Percentiles rank a stretch among this genome's conserved stretches.
phyloP scores from a whole-genome alignment of 2,329 filamentous ascomycete species.

The Sphaceloma murrayae region DNA sequence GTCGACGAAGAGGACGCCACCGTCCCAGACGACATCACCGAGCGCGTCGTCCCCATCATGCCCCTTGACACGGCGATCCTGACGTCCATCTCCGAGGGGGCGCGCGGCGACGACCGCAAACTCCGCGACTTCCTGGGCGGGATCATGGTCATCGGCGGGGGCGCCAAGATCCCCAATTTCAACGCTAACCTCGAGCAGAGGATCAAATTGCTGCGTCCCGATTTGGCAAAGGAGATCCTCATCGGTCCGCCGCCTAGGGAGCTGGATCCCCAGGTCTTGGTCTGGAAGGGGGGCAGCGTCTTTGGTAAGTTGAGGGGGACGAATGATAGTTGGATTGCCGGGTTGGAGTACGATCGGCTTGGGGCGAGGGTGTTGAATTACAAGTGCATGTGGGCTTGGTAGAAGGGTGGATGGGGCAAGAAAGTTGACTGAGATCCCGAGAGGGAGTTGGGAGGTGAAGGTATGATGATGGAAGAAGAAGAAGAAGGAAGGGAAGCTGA shows the following conservation, averaged over 20 bases:
- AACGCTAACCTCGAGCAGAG: constrained; percentile 74
- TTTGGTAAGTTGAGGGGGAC: constrained; percentile 78
- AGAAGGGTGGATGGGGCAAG: neutral
- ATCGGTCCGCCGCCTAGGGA: constrained; percentile 70
- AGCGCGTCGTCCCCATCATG: constrained; percentile 65
- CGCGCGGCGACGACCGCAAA: constrained; percentile 84
- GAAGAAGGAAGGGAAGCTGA: neutral
- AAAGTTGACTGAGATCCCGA: neutral
- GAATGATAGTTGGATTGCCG: constrained; percentile 91
- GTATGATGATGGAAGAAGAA: neutral
- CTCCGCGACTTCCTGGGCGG: constrained; percentile 79
- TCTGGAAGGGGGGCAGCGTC: constrained; percentile 95
- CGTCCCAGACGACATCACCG: constrained; percentile 39
- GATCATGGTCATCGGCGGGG: constrained; percentile 85
- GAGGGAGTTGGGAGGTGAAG: neutral
- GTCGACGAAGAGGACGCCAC: constrained; percentile 39
- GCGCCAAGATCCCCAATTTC: constrained; percentile 70
- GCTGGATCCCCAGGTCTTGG: constrained; percentile 92
- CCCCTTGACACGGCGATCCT: constrained; percentile 84
- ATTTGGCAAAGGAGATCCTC: constrained; percentile 57
- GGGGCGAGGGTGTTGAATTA: constrained; percentile 75
- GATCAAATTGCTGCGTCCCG: constrained; percentile 55
- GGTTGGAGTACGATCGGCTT: constrained; percentile 77
- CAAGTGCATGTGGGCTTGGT: constrained; percentile 60
- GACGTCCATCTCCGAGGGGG: constrained; percentile 77